Evolutionary conservation across 768 basidiomycete genomes (phyloP), one percentile per base, ranked within the genome.

Genomic region (Boletus pseudopeckii): DNA sequence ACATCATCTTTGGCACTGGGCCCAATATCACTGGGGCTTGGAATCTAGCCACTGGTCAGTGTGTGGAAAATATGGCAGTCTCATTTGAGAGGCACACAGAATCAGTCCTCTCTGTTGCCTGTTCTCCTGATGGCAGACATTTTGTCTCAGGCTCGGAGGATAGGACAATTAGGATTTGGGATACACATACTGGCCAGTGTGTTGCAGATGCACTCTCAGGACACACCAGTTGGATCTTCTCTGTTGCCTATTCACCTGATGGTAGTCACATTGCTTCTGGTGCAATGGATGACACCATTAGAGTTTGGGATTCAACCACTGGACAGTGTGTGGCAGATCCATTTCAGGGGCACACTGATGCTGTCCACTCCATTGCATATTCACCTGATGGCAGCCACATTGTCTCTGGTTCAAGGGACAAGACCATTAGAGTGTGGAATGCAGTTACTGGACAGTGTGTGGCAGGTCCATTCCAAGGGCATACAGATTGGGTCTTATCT

Each of bases 171-270:
- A 14, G 5, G 22, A 41, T 62, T 1, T 62, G 61, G 61, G 17
- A 64, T 45, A 9, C 48, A 45, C 44, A 45, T 26, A 61, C 62
- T 61, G 46, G 51, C 5, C 14, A 61, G 20, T 36, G 9, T 37
- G 8, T 44, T 4, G 8, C 8, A 38, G 52, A 39, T 37, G 46
- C 54, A 45, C 24, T 61, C 3, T 0, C 0, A 3, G 63, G 49
- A 2, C 61, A 62, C 7, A 53, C 54, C 0, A 7, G 20, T 13
- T 52, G 53, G 48, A 5, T 62, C 17, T 48, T 22, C 18, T 62
- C 61, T 48, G 22, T 62, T 45, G 52, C 56, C 48, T 57, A 51
- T 63, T 53, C 72, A 38, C 67, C 72, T 33, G 64, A 71, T 55
- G 69, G 70, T 2, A 61, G 39, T 9, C 24, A 50, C 14, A 40